phyloP scores from a whole-genome alignment of 2,329 filamentous ascomycete species.

The Diaporthe vaccinii region DNA sequence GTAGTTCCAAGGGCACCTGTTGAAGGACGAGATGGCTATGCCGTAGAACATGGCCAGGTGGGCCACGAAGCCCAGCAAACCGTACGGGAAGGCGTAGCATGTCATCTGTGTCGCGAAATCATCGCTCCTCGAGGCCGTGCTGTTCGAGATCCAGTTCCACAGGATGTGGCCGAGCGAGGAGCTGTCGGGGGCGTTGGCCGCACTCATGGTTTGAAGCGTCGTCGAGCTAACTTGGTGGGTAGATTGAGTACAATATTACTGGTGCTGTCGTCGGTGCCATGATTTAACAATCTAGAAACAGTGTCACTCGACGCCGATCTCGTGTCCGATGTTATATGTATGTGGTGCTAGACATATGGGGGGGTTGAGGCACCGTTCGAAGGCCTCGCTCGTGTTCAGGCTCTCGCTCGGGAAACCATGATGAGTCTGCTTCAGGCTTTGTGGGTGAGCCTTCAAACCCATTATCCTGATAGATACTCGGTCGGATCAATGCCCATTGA shows the following conservation, averaged over 20 bases:
- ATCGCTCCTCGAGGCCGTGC: background rate
- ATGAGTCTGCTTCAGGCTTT: background rate
- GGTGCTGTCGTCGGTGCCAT: background rate
- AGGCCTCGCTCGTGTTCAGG: background rate
- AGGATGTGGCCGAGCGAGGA: background rate
- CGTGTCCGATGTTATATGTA: background rate
- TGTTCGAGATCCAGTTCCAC: conserved; percentile 21
- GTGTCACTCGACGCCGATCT: background rate
- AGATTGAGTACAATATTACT: no score
- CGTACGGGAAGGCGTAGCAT: conserved; percentile 19
- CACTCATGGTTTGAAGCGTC: background rate
- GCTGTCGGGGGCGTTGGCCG: background rate
- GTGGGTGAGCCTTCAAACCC: background rate
- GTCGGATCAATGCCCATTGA: background rate
- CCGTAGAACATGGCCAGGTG: conserved; percentile 24
- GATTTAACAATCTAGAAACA: background rate
- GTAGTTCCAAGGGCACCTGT: background rate
- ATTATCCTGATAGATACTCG: background rate
- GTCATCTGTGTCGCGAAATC: background rate
- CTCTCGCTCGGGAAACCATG: conserved; percentile 5
- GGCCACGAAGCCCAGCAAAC: background rate
- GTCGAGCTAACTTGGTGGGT: background rate
- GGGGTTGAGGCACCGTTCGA: background rate
- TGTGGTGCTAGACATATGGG: background rate
- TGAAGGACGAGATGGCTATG: background rate